Conservation (phyloP, 371 early-diverging fungal genomes). For the Apophysomyces ossiformis region DNA sequence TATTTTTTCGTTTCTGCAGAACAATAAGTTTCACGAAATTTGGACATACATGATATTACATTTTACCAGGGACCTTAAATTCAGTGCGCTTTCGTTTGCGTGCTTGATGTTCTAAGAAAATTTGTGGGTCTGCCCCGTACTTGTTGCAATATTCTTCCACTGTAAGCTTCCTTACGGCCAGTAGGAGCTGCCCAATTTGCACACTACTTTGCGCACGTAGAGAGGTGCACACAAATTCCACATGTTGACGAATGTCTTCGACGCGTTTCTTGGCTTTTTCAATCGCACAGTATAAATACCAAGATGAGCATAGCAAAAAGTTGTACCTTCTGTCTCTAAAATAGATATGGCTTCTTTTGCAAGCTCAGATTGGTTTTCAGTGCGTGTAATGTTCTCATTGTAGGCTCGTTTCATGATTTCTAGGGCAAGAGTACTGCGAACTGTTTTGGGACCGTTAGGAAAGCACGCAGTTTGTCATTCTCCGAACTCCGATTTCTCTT, state of each 20-base stretch:
- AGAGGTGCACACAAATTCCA: constrained; percentile 32
- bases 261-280: constrained; percentile 30
- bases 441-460: too few species aligned
- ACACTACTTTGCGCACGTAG: constrained; percentile 35
- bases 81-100: constrained; percentile 1
- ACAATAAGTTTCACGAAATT: too few species aligned
- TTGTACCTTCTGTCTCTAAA: constrained; percentile 3
- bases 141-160: constrained; percentile 37
- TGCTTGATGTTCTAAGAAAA: constrained; percentile 21
- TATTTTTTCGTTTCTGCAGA: not conserved
- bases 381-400: not conserved
- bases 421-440: too few species aligned
- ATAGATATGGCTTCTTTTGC: not conserved
- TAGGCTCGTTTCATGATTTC: not conserved
- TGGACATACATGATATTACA: not conserved
- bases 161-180: constrained; percentile 28
- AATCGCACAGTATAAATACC: not conserved
- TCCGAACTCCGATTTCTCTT: too few species aligned
- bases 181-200: constrained; percentile 30
- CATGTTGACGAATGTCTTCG: constrained; percentile 32
- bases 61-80: constrained; percentile 7
- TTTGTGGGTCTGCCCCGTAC: constrained; percentile 25
- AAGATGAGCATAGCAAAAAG: not conserved
- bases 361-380: not conserved
- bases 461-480: too few species aligned